Evolutionary conservation across 1,284 basidiomycete species (phyloP), one percentile per base, ranked within the genome.

Genomic region (Amylostereum areolatum): DNA sequence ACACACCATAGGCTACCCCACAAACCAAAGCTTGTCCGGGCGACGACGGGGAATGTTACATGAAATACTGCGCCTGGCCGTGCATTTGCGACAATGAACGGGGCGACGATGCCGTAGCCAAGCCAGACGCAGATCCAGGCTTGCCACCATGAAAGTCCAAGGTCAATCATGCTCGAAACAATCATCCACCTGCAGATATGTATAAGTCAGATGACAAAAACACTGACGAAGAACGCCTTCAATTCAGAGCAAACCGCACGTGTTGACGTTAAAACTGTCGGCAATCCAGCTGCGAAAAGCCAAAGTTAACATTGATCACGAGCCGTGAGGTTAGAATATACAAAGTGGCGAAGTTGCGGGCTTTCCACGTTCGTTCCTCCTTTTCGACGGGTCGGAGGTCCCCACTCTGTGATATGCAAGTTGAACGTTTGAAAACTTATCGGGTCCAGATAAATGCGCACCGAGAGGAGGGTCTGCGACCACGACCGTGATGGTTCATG

Each of bases 1-100:
- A 87, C 80, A 50, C 86, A 85, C 91, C 91, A 92, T 40, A 91
- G 63, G 45, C 81, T 83, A 10, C 89, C 89, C 70, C 81, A 89
- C n/a, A 91, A 63, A 11, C 91, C 91, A 61, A 92, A 93, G 48
- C 81, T 85, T 10, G 81, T 82, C 33, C 87, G 76, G 27, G 80
- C 77, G 18, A 91, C 85, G 30, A 90, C 83, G 1, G 89, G 89
- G 66, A 93, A 94, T 6, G 83, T 87, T 59, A 91, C 68, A 61
- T 89, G 87, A 60, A 83, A 83, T n/a, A 87, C 72, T 3, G 87
- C 85, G 45, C 88, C 89, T 2, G 86, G 84, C 28, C 88, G 78
- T n/a, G 87, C 89, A 56, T 90, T 91, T 53, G 87, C 66, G 28
- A 85, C 85, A 51, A 93, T 77, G 65, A 94, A 84, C 1, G 82